A percentile compares a stretch with the other conserved stretches of the same genome.
Conservation (phyloP, 129 eudicot genomes). For the Saposhnikovia divaricata region DNA sequence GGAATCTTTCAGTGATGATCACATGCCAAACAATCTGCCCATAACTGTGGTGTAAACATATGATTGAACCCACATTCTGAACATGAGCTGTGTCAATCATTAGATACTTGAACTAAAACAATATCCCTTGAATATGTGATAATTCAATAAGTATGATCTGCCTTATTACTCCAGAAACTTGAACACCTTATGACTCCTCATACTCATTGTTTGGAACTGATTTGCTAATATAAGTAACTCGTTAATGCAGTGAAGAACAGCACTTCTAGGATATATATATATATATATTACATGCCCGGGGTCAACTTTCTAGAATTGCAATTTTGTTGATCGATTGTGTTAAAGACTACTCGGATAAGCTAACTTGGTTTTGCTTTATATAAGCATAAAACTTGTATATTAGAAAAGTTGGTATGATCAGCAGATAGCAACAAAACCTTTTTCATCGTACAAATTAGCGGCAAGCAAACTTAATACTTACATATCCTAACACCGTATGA, state of each 20-base stretch:
- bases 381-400: not conserved
- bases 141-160: no score
- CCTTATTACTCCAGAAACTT: no score
- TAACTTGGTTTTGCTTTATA: not conserved
- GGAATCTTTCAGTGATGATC: no score
- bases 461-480: not conserved
- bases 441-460: not conserved
- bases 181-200: no score
- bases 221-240: not conserved
- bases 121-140: no score
- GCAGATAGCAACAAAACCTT: not conserved
- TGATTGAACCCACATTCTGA: no score
- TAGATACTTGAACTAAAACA: no score
- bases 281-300: not conserved
- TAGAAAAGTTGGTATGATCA: not conserved
- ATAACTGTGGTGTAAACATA: no score
- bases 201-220: no score
- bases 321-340: not conserved
- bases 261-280: no score
- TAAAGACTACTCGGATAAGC: not conserved
- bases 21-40: no score
- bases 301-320: not conserved
- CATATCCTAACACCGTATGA: not conserved
- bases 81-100: no score
- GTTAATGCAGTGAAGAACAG: not conserved